These are phyloP conservation scores for Penicillium olsonii DNA, from an alignment of 2,329 filamentous ascomycete species.

Conservation along the genomic window DNA sequence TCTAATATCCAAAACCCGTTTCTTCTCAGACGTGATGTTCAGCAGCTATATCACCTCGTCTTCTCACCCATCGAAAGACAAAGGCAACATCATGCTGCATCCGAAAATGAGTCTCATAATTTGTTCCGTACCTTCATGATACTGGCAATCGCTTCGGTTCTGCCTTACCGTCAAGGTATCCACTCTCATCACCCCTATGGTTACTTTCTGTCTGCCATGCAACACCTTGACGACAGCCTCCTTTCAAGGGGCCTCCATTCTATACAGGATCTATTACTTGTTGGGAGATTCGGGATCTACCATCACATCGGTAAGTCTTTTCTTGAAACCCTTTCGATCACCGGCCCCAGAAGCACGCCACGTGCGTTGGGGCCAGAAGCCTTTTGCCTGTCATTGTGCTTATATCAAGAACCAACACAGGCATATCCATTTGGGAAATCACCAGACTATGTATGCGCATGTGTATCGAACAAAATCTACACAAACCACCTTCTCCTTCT, in stretches of 20 bases:
- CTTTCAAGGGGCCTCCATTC: constrained; percentile 36
- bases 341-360: not conserved
- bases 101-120: constrained; percentile 24
- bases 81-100: not conserved
- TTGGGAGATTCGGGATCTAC: constrained; percentile 47
- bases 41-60: constrained; percentile 18
- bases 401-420: not conserved
- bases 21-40: constrained; percentile 27
- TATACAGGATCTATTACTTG: constrained; percentile 44
- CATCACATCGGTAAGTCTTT: constrained; percentile 39
- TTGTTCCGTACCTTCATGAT: constrained; percentile 42
- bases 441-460: constrained; percentile 43
- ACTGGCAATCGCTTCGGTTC: constrained; percentile 40
- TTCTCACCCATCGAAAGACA: constrained; percentile 12
- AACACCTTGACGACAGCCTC: constrained; percentile 31
- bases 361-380: constrained; percentile 1
- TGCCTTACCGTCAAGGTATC: constrained; percentile 33
- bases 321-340: not conserved
- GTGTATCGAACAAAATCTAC: constrained; percentile 43
- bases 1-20: constrained; percentile 29
- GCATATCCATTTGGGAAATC: constrained; percentile 44
- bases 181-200: constrained; percentile 42
- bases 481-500: constrained; percentile 15
- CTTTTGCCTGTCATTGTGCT: not conserved
- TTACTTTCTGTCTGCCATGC: constrained; percentile 43